A percentile compares a stretch with the other conserved stretches of the same genome.
Conservation (phyloP, 202 grass and related monocot genomes). For the Musa balbisiana region DNA sequence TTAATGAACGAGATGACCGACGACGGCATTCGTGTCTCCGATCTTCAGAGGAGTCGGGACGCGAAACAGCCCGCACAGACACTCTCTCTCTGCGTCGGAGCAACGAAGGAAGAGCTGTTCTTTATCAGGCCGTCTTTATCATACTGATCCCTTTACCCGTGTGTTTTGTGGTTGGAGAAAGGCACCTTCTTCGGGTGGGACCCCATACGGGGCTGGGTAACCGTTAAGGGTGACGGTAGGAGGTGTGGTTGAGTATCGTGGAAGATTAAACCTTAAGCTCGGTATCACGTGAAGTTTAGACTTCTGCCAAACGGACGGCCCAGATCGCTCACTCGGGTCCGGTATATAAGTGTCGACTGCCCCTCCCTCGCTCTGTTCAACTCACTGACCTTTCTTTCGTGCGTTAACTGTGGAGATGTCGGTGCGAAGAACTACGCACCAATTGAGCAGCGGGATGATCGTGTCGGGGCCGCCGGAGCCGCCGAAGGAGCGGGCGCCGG, state of each 20-base stretch:
- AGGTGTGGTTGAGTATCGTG: background rate
- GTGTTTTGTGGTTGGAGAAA: too few species aligned
- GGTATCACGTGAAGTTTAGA: background rate
- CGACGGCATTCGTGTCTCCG: too few species aligned
- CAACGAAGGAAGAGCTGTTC: too few species aligned
- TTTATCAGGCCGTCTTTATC: too few species aligned
- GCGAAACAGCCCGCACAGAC: too few species aligned
- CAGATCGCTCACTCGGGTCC: background rate
- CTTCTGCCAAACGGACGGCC: background rate
- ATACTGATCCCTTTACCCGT: too few species aligned
- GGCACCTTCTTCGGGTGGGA: too few species aligned
- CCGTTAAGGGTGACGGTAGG: background rate
- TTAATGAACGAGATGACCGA: too few species aligned
- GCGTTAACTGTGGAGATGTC: background rate
- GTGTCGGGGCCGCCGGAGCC: conserved; percentile 63
- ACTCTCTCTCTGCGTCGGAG: too few species aligned
- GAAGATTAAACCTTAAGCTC: background rate
- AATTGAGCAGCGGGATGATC: conserved; percentile 70
- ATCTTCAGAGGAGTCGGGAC: too few species aligned
- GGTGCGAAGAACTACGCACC: conserved; percentile 39
- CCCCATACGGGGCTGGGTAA: background rate
- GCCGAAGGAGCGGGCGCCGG: conserved; percentile 51
- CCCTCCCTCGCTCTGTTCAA: background rate
- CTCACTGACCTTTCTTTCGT: background rate
- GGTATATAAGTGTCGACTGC: background rate